These are phyloP conservation scores for Moesziomyces parantarcticus DNA, from an alignment of 1,284 basidiomycete species.

Conservation along the genomic window DNA sequence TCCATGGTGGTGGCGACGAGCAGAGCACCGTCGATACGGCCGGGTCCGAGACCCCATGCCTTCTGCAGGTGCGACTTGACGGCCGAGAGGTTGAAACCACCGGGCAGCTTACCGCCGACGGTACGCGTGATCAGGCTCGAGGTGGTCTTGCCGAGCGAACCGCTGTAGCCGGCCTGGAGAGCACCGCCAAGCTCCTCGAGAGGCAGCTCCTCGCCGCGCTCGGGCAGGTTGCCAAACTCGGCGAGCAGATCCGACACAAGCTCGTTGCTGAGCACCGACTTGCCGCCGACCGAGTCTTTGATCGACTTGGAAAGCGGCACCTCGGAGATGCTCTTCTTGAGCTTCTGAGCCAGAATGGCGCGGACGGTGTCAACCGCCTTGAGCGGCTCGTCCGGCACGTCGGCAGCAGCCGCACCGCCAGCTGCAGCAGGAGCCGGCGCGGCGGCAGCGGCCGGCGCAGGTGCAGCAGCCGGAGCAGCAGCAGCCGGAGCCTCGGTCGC, in stretches of 20 bases:
- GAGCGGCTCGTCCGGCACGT: constrained; percentile 87
- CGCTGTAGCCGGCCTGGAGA: constrained; percentile 82
- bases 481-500: constrained; percentile 69
- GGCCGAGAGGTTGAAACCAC: constrained; percentile 95
- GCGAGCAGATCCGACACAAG: constrained; percentile 87
- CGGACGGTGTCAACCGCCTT: constrained; percentile 90
- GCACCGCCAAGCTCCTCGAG: constrained; percentile 87
- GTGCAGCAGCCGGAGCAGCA: constrained; percentile 63
- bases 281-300: constrained; percentile 97
- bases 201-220: constrained; percentile 96
- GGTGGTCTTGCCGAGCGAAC: constrained; percentile 94
- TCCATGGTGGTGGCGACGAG: constrained; percentile 91
- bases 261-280: constrained; percentile 97
- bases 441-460: constrained; percentile 70
- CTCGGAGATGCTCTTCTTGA: constrained; percentile 93
- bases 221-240: constrained; percentile 73
- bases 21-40: constrained; percentile 88
- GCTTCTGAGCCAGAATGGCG: constrained; percentile 92
- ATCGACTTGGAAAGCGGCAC: constrained; percentile 93
- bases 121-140: constrained; percentile 89
- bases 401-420: constrained; percentile 72
- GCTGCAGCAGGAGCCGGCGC: constrained; percentile 71
- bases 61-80: constrained; percentile 75
- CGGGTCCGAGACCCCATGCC: constrained; percentile 84
- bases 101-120: constrained; percentile 95